phyloP scores from a whole-genome alignment of 2,329 filamentous ascomycete genomes.

The Stromatinia cepivora region DNA sequence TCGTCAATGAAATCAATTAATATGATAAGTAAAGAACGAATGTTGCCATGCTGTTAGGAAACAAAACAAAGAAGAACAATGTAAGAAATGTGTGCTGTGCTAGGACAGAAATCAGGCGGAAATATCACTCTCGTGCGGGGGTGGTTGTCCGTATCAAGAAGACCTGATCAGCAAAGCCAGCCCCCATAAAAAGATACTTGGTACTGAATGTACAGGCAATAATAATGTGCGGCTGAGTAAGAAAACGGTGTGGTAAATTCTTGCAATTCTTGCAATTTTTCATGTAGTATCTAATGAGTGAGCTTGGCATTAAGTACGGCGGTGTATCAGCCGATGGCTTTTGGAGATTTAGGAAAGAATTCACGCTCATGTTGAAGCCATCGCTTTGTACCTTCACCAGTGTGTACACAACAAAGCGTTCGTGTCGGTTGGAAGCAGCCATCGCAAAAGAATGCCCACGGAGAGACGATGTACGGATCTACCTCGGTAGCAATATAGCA shows the following conservation, averaged over 20 bases:
- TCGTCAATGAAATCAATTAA: conserved; percentile 12
- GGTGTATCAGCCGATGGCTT: not conserved
- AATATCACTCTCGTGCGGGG: conserved; percentile 22
- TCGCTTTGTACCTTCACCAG: not conserved
- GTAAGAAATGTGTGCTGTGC: not conserved
- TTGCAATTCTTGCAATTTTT: not conserved
- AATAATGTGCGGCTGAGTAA: conserved; percentile 16
- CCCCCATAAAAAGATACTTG: conserved; percentile 13
- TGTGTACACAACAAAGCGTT: not conserved
- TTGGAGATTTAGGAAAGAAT: not conserved
- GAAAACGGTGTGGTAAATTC: conserved; percentile 3
- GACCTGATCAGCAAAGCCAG: not conserved
- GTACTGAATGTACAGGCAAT: not conserved
- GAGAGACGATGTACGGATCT: not conserved
- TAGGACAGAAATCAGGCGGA: not conserved
- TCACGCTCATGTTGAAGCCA: conserved; percentile 4
- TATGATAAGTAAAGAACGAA: conserved; percentile 9
- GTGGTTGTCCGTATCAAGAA: conserved; percentile 17
- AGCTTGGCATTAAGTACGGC: not conserved
- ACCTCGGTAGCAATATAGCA: not conserved
- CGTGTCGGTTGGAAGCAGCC: not conserved
- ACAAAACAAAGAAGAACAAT: conserved; percentile 10
- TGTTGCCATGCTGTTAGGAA: not conserved
- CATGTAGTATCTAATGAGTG: not conserved
- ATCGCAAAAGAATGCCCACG: not conserved